Evolutionary conservation across 2,329 filamentous ascomycete species (phyloP).

Genomic region (Pezicula carpinea): DNA sequence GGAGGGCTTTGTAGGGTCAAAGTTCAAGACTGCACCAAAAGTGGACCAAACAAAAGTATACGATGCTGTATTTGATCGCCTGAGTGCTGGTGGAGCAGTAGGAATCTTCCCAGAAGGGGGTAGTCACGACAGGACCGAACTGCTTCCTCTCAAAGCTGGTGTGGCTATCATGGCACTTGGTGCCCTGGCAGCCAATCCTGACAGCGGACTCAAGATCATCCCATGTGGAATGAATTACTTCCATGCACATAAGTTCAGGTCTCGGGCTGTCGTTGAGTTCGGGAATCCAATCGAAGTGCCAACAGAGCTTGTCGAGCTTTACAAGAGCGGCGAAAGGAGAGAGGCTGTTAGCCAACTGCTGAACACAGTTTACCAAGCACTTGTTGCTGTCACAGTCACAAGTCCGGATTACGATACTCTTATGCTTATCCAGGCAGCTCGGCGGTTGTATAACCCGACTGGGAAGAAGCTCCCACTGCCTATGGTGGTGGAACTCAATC

Average conservation of each 20-base stretch:
- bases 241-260: conserved; percentile 97
- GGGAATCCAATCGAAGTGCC: conserved; percentile 85
- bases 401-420: conserved; percentile 93
- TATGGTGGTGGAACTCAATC: conserved; percentile 89
- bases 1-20: conserved; percentile 68
- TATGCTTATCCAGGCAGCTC: conserved; percentile 93
- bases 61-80: conserved; percentile 81
- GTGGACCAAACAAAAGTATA: conserved; percentile 94
- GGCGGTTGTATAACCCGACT: conserved; percentile 88
- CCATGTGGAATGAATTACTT: conserved; percentile 99
- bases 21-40: conserved; percentile 85
- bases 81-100: conserved; percentile 80
- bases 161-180: conserved; percentile 98
- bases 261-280: conserved; percentile 92
- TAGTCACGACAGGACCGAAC: conserved; percentile 88
- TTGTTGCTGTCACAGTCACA: conserved; percentile 86
- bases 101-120: conserved; percentile 97
- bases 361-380: conserved; percentile 78
- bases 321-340: conserved; percentile 75
- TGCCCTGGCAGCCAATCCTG: conserved; percentile 76
- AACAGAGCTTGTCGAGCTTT: conserved; percentile 75
- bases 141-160: conserved; percentile 90
- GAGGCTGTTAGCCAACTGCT: conserved; percentile 83
- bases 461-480: conserved; percentile 90
- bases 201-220: conserved; percentile 89